Evolutionary conservation across 139 green algal species (phyloP), one percentile per base, ranked within the genome.

Genomic region (Chlamydomonas sp.): DNA sequence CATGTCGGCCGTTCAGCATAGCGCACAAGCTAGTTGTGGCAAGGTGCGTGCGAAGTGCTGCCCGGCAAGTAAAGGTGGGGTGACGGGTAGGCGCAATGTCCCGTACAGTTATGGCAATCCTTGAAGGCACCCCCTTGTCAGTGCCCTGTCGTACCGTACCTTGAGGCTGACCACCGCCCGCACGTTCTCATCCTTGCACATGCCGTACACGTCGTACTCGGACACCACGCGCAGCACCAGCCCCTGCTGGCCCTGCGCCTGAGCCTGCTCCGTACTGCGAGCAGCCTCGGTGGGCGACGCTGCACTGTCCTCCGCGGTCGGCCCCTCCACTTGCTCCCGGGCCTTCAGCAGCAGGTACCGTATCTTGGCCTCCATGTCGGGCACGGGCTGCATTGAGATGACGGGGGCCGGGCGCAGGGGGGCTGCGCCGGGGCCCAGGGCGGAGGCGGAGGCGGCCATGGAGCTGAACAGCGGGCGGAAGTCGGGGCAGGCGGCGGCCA

Each of bases 171-270:
- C 61, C 5, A 88, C 83, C 49, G 74, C 73, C 15, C 83, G 73
- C 31, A 81, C 61, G 3, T 12, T 12, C 73, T 80, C 63, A 3
- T 57, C 73, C 2, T 10, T 1, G 9, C 10, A 60, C n/a, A 69
- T 57, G 49, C 57, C 85, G 31, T 89, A 83, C 69, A 75, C 58
- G 4, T 88, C 78, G 72, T 86, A 91, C 69, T 91, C 88, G 31
- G 88, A 77, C 66, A 91, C 71, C 16, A 89, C 8, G 7, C 14
- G 31, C 59, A 86, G 66, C 17, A 2, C 18, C 14, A 86, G 81
- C 20, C 61, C 71, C 1, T 79, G 31, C 31, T 49, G 31, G 31
- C 31, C 31, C 31, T 49, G 31, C 31, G 31, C 31, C 31, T 49
- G 31, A 49, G 31, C 31, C 31, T 49, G 31, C 31, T 49, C 31